Base-by-base conservation (phyloP, 257 asterid genomes). In the Nicotiana paniculata region DNA sequence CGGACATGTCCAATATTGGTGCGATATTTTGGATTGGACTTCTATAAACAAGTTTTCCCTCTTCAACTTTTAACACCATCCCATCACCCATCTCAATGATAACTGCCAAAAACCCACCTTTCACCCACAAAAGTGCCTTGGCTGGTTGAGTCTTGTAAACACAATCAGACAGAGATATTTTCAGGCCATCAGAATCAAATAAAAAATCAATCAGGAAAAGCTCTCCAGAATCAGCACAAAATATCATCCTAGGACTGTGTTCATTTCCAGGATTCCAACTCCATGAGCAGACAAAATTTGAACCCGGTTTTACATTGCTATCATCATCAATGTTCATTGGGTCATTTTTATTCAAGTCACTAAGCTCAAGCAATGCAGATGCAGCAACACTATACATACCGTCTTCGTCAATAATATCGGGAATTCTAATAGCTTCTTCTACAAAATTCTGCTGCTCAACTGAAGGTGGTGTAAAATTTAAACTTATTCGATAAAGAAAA, bases 21-120 rank as follows among this genome's bases (percentile, higher is more conserved):
- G 99, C 97, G 63, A 94, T 92, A 84, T 89, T 93, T 84, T 96
- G 97, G 87, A 96, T 94, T 58, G 97, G 89, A 78, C 99, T 89
- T 88, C 85, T 91, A 85, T 89, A 89, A 78, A 83, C 85, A 28
- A 96, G 91, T 83, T 86, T 86, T 37, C 94, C 97, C 37, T 88
- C 95, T 82, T 92, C 97, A 86, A 94, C 86, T 88, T 90, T 90
- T 87, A 96, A 86, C 82, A 96, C 93, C 96, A 90, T 91, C 39
- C 99, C 99, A 64, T 96, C 99, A 87, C 97, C 95, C 98, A 96
- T 96, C 85, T 93, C 99, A 82, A 88, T 88, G 84, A 92, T 88
- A 81, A 96, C 93, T 17, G 95, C 97, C 86, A 96, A 86, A 87
- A 92, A 91, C 53, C 97, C 97, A 86, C 93, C 90, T 77, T 91